Conservation (phyloP, 192 early-diverging fungal genomes). For the Spinellus fusiger region DNA sequence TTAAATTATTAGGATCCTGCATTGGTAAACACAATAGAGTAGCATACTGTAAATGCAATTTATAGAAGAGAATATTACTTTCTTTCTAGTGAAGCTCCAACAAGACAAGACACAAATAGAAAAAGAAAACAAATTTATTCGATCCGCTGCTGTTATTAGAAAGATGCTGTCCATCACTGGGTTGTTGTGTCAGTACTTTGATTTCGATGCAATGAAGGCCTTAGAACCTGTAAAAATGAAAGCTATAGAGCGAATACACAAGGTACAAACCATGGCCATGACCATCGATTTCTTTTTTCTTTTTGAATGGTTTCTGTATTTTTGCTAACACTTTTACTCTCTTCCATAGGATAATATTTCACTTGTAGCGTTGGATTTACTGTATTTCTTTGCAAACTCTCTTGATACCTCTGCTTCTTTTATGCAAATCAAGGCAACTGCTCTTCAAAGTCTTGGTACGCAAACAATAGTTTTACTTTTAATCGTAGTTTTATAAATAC, state of each 20-base stretch:
- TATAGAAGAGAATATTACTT: not conserved
- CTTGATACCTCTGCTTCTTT: slow-evolving; percentile 11
- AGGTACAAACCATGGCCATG: slow-evolving; percentile 7
- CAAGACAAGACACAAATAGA: slow-evolving; percentile 35
- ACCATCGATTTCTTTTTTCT: slow-evolving; percentile 36
- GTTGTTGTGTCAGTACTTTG: slow-evolving; percentile 68
- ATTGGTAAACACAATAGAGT: slow-evolving; percentile 16
- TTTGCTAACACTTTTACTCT: not conserved
- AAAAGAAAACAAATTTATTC: slow-evolving; percentile 13
- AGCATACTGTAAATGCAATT: not conserved
- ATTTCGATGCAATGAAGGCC: slow-evolving; percentile 56
- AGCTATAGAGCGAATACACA: not conserved
- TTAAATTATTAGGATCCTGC: slow-evolving; percentile 42
- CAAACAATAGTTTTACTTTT: not conserved
- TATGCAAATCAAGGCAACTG: slow-evolving; percentile 43
- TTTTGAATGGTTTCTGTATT: slow-evolving; percentile 22
- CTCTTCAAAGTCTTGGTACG: slow-evolving; percentile 52
- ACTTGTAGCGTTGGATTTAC: slow-evolving; percentile 29
- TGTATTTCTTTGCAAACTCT: slow-evolving; percentile 37
- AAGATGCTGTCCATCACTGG: slow-evolving; percentile 73
- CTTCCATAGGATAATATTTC: slow-evolving; percentile 7
- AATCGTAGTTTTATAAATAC: not conserved
- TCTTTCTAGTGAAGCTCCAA: slow-evolving; percentile 40
- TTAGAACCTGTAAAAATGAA: slow-evolving; percentile 8
- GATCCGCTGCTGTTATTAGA: slow-evolving; percentile 43